Conservation (phyloP, 2,329 filamentous ascomycete genomes). For the Lecanosticta acicola region DNA sequence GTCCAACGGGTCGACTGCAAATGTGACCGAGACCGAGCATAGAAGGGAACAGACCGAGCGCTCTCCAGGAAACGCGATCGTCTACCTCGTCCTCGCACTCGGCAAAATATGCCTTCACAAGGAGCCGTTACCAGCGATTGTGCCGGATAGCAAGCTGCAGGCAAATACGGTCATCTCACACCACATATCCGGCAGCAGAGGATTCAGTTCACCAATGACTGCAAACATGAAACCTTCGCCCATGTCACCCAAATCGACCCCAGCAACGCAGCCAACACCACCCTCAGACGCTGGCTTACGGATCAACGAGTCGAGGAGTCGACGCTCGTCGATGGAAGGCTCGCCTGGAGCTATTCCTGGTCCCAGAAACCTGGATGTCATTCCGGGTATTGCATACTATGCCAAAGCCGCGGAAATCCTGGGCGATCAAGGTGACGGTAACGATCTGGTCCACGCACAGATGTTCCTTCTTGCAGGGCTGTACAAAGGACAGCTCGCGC, state of each 20-base stretch:
- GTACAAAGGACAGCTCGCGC: constrained; percentile 81
- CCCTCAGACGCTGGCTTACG: constrained; percentile 23
- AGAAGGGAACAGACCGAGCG: constrained; percentile 42
- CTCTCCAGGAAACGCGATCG: constrained; percentile 72
- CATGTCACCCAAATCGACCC: constrained; percentile 35
- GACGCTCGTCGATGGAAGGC: constrained; percentile 29
- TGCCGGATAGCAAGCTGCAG: constrained; percentile 44
- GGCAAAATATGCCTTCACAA: constrained; percentile 69
- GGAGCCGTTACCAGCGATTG: constrained; percentile 49
- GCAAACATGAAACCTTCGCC: constrained; percentile 35
- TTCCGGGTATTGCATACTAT: constrained; percentile 87
- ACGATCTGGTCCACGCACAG: constrained; percentile 77
- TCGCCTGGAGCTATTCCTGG: constrained; percentile 13
- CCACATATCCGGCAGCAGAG: constrained; percentile 20
- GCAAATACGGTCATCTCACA: constrained; percentile 34
- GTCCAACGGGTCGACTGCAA: constrained; percentile 26
- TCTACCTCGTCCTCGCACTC: constrained; percentile 76
- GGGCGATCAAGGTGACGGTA: constrained; percentile 71
- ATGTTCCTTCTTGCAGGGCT: constrained; percentile 77
- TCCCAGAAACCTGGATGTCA: constrained; percentile 59
- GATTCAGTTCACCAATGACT: constrained; percentile 27
- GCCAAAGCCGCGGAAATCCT: constrained; percentile 81
- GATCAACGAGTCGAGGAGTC: constrained; percentile 24
- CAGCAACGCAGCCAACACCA: constrained; percentile 28
- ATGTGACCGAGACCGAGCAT: constrained; percentile 10